Base-by-base conservation (phyloP, 192 early-diverging fungal genomes). In the Umbelopsis sp. region DNA sequence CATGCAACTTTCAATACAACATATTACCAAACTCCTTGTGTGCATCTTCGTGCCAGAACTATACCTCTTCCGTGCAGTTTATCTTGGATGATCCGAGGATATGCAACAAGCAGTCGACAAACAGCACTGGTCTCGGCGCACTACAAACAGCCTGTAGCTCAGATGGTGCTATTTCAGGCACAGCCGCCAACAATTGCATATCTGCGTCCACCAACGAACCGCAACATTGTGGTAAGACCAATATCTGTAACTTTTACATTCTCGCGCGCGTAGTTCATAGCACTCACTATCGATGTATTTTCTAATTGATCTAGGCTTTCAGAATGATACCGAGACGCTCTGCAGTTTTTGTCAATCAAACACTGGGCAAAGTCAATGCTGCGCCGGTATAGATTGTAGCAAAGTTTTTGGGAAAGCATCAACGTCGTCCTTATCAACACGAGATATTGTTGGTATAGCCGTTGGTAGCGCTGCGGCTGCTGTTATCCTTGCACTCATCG, bases 341-440 rank as follows among this genome's bases (percentile, higher is more conserved):
- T 73, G 72, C 33, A 45, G 41, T 66, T 73, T 68, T 46, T 73
- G 72, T 33, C 67, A 68, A 51, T 67, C 25, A 52, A 37, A 73
- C 52, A 33, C 66, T 47, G 18, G 7, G 37, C 37, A 41, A 16
- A 61, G 25, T 5, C 27, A 49, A 12, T 73, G 72, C 13, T 73
- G 72, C 33, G 47, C 67, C 35, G 30, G 49, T 12, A 23, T 64
- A 25, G 61, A 71, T 49, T 73, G 72, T 23, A 46, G 44, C 25
- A 66, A 61, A 35, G 27, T 61, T 12, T 61, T 61, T 16, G 15
- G 12, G 3, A 13, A 27, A n/a, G 6, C 48, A 47, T 35, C 48
- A 47, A 46, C 22, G 2, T 13, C 37, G 35, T 51, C 46, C 18
- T 35, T 66, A 10, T 52, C 25, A 3, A 16, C 64, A 15, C 33